phyloP scores from a whole-genome alignment of 495 filamentous ascomycete genomes.

The Beverwykella pulmonaria region DNA sequence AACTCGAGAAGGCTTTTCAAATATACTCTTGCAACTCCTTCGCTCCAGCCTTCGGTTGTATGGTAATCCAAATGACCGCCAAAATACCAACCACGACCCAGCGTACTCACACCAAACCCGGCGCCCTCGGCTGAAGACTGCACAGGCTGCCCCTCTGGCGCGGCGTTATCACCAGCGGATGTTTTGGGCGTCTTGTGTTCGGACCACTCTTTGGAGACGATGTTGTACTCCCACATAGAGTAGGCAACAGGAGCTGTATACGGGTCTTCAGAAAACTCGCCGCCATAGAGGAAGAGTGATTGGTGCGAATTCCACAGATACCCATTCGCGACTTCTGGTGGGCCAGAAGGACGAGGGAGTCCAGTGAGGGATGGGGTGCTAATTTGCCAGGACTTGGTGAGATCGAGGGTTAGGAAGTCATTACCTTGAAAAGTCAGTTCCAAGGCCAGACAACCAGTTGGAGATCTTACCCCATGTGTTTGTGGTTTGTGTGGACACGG shows the following conservation, averaged over 20 bases:
- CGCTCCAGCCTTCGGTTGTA: conserved; percentile 71
- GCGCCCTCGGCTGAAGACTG: conserved; percentile 72
- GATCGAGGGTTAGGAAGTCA: conserved; percentile 66
- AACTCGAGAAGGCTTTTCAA: conserved; percentile 75
- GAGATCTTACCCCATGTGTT: conserved; percentile 65
- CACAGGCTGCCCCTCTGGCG: conserved; percentile 54
- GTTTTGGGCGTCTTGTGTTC: conserved; percentile 60
- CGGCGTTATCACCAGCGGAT: conserved; percentile 60
- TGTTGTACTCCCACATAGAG: conserved; percentile 69
- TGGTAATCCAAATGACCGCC: conserved; percentile 70
- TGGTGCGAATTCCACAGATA: conserved; percentile 71
- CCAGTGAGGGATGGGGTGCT: conserved; percentile 60
- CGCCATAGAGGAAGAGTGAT: conserved; percentile 71
- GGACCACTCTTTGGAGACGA: conserved; percentile 60
- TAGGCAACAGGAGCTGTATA: conserved; percentile 54
- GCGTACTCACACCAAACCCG: conserved; percentile 65
- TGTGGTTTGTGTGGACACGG: conserved; percentile 53
- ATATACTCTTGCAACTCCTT: conserved; percentile 62
- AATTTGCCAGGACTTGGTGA: conserved; percentile 70
- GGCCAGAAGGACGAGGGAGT: conserved; percentile 66
- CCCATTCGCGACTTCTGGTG: conserved; percentile 69
- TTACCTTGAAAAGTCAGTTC: conserved; percentile 58
- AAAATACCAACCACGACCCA: conserved; percentile 74
- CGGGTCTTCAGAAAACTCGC: conserved; percentile 66
- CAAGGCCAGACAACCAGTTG: not conserved